Evolutionary conservation across 2,329 filamentous ascomycete genomes (phyloP).

Genomic region (Orbilia quercus): DNA sequence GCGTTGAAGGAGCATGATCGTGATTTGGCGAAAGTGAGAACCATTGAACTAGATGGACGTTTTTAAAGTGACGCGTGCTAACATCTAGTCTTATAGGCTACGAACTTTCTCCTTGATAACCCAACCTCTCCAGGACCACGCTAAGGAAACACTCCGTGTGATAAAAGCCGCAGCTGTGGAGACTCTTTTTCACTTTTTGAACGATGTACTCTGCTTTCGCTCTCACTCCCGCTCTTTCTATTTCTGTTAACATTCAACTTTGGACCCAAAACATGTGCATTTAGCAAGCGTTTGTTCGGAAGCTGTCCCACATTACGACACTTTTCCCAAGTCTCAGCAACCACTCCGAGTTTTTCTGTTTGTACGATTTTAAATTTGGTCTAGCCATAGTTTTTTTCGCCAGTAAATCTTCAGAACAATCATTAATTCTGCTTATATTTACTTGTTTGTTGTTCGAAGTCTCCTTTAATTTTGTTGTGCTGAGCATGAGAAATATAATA

Average conservation of each 20-base stretch:
- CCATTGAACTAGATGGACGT: not conserved
- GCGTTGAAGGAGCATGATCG: constrained; percentile 96
- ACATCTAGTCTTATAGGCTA: constrained; percentile 42
- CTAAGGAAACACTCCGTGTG: constrained; percentile 7
- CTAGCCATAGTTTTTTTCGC: constrained; percentile 5
- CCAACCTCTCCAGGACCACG: constrained; percentile 46
- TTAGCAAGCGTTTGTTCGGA: constrained; percentile 55
- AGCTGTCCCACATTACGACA: constrained; percentile 30
- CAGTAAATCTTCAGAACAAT: constrained; percentile 16
- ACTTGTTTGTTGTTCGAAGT: constrained; percentile 8
- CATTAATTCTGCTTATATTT: constrained; percentile 22
- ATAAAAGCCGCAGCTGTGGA: constrained; percentile 22
- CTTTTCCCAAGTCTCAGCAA: constrained; percentile 23
- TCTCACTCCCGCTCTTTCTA: too few relatives aligned
- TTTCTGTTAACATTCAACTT: constrained; percentile 17
- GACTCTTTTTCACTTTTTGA: constrained; percentile 14
- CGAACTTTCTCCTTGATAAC: constrained; percentile 53
- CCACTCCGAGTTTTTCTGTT: constrained; percentile 2
- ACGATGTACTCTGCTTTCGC: constrained; percentile 24
- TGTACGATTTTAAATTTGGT: constrained; percentile 26
- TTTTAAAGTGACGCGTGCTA: not conserved
- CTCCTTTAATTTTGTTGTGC: constrained; percentile 23
- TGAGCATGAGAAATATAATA: constrained; percentile 56
- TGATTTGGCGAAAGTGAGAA: constrained; percentile 87
- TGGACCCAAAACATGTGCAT: constrained; percentile 43